A percentile compares a stretch with the other conserved stretches of the same genome.
Evolutionary conservation across 257 asterid genomes (phyloP).

Genomic region (Fraxinus cuspidata): DNA sequence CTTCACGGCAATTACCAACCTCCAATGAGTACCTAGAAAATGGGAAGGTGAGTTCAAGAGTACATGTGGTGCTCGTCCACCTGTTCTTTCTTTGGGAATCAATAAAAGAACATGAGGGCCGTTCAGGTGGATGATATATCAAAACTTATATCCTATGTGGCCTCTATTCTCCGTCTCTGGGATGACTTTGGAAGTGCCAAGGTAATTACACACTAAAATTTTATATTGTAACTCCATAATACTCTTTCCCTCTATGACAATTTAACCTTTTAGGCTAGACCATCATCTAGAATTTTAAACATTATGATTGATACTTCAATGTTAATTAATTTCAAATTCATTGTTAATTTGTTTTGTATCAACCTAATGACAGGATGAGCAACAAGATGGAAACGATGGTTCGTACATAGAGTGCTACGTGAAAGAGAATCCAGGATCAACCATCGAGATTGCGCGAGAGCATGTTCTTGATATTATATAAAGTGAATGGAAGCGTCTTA

Average conservation of each 20-base stretch:
- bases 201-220: conserved; percentile 16
- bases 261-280: neutral
- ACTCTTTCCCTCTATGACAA: neutral
- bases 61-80: conserved; percentile 39
- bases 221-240: neutral
- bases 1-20: conserved; percentile 22
- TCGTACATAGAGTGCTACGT: conserved; percentile 44
- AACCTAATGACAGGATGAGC: conserved; percentile 39
- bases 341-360: too few species aligned
- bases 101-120: conserved; percentile 7
- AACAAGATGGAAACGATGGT: conserved; percentile 47
- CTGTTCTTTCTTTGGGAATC: too few species aligned
- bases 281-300: neutral
- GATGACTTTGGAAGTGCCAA: conserved; percentile 45
- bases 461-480: conserved; percentile 33
- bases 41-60: too few species aligned
- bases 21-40: too few species aligned
- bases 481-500: conserved; percentile 39
- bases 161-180: conserved; percentile 46
- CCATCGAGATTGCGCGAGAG: conserved; percentile 32
- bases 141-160: conserved; percentile 33
- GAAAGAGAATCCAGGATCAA: conserved; percentile 30
- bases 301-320: neutral
- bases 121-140: conserved; percentile 14
- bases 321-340: too few species aligned